Evolutionary conservation across 1,139 yeast species (phyloP).

Genomic region (Geotrichum citri-aurantii): DNA sequence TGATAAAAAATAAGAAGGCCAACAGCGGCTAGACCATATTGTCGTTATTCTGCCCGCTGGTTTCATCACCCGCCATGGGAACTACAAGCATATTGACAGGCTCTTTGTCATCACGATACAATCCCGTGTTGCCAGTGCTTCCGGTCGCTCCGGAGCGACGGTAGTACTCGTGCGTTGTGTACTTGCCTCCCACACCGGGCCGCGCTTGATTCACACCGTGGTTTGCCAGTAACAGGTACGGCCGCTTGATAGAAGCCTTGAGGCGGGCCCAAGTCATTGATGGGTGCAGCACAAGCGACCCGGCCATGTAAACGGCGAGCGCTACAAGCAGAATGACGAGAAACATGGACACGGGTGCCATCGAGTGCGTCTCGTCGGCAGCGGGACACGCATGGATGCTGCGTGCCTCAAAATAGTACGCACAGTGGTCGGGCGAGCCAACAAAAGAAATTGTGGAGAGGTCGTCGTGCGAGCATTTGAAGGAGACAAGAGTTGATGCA

Average conservation of each 20-base stretch:
- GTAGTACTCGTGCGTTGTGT: conserved; percentile 9
- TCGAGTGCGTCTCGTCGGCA: conserved; percentile 44
- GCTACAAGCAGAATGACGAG: conserved; percentile 35
- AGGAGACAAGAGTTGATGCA: conserved; percentile 63
- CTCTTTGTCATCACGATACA: conserved; percentile 9
- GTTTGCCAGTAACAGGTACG: background rate
- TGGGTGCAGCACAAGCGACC: conserved; percentile 21
- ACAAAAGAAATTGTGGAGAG: conserved; percentile 49
- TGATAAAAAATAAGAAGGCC: too few species aligned
- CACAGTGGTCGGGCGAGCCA: conserved; percentile 70
- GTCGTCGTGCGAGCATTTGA: conserved; percentile 60
- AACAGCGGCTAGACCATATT: background rate
- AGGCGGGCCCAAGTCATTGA: conserved; percentile 8
- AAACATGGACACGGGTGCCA: conserved; percentile 30
- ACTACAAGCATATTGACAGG: conserved; percentile 8
- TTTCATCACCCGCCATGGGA: background rate
- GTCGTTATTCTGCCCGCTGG: background rate
- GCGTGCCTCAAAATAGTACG: conserved; percentile 77
- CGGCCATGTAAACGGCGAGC: conserved; percentile 35
- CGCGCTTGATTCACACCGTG: background rate
- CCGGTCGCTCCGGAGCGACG: background rate
- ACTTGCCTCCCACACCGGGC: background rate
- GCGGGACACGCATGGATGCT: conserved; percentile 89
- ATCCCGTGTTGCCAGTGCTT: background rate
- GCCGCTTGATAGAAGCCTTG: conserved; percentile 11